Percentiles rank a stretch among this genome's conserved stretches.
phyloP scores from a whole-genome alignment of 805 yeast species.

The Lipomyces lipofer region DNA sequence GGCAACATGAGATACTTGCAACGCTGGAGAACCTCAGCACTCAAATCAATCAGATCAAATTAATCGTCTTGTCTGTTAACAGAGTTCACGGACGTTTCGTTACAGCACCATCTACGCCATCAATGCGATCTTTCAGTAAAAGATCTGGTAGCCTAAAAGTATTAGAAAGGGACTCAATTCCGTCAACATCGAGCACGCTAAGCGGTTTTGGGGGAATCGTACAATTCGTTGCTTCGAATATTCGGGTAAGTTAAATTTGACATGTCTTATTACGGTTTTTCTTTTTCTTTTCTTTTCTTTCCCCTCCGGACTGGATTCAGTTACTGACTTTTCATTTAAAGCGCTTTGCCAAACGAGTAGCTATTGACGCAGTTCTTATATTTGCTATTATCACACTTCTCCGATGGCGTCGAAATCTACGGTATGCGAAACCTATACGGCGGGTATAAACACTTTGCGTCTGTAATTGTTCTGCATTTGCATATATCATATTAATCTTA shows the following conservation, averaged over 20 bases:
- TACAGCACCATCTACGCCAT: conserved; percentile 20
- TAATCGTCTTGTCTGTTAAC: not conserved
- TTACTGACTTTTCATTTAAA: not conserved
- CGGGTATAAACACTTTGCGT: not conserved
- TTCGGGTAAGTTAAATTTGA: not conserved
- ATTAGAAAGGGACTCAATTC: not conserved
- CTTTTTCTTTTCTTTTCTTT: no score
- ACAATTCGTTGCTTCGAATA: not conserved
- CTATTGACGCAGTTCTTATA: conserved; percentile 5
- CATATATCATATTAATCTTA: no score
- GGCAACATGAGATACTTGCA: conserved; percentile 12
- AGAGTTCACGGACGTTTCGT: conserved; percentile 4
- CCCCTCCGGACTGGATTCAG: not conserved
- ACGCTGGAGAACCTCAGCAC: conserved; percentile 8
- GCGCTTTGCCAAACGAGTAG: conserved; percentile 5
- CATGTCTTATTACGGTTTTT: no score
- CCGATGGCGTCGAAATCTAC: conserved; percentile 11
- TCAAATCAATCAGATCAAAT: conserved; percentile 1
- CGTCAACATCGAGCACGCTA: not conserved
- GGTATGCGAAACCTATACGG: not conserved
- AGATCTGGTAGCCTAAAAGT: not conserved
- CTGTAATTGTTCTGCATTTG: no score
- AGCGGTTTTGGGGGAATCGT: not conserved
- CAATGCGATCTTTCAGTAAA: conserved; percentile 10
- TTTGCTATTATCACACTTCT: conserved; percentile 4